Evolutionary conservation across 768 basidiomycete genomes (phyloP), one percentile per base, ranked within the genome.

Genomic region (Tricholoma terreum): DNA sequence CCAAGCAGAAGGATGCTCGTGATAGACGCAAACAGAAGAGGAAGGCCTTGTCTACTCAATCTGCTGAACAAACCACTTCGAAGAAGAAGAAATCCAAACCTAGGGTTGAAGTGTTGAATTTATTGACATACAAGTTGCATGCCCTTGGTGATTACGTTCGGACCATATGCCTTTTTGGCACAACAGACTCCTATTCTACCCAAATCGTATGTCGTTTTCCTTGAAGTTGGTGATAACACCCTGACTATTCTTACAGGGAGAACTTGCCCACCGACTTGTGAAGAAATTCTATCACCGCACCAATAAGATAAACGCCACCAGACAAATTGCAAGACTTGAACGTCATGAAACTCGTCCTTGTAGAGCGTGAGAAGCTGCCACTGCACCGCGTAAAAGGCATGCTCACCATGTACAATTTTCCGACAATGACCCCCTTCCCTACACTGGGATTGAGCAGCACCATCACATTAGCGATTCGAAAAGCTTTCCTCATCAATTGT

Each of bases 181-280:
- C 50, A 14, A 56, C 46, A 10, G 55, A 56, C 27, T 56, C 55
- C 9, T 57, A 38, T 36, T 57, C 55, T 12, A 53, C 55, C 19
- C 52, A 58, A 38, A 19, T 36, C 7, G 57, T 58, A 52, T 19
- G 52, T 34, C 12, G 6, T 11, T 1, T 52, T 35, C 17, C 17
- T n/a, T n/a, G n/a, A n/a, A n/a, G n/a, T n/a, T n/a, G n/a, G n/a
- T n/a, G n/a, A n/a, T n/a, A n/a, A n/a, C n/a, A n/a, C n/a, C n/a
- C n/a, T n/a, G n/a, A n/a, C n/a, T n/a, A n/a, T n/a, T n/a, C n/a
- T n/a, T 2, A 2, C 27, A 64, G 59, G 63, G 59, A 5, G 62
- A 65, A 31, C 61, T 61, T 38, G 59, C 63, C 45, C 64, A 65
- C 36, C 50, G 56, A 14, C 48, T 40, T 15, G 54, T 56, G 2